These are phyloP conservation scores for Auriscalpium vulgare DNA, from an alignment of 768 basidiomycete genomes.

Conservation along the genomic window DNA sequence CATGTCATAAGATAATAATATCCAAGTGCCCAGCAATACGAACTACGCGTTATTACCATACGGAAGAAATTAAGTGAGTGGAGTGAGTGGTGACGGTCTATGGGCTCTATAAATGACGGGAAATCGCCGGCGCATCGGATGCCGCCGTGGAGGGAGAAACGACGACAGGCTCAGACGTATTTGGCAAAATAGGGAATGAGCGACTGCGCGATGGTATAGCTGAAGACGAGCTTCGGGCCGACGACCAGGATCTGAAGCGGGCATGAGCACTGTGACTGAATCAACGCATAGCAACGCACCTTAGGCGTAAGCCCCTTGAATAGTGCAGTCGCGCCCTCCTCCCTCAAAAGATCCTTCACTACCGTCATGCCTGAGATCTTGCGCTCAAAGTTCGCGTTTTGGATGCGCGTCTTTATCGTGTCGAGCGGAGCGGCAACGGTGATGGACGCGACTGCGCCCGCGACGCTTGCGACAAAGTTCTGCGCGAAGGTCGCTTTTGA, in stretches of 20 bases:
- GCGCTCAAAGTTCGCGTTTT: slow-evolving; percentile 94
- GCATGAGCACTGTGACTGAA: no score
- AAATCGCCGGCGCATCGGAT: no score
- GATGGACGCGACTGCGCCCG: slow-evolving; percentile 92
- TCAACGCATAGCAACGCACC: slow-evolving; percentile 41
- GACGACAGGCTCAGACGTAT: no score
- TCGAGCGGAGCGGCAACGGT: slow-evolving; percentile 95
- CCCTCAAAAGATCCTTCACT: slow-evolving; percentile 75
- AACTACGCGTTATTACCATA: no score
- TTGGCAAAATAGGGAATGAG: slow-evolving; percentile 84
- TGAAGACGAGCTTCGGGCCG: slow-evolving; percentile 96
- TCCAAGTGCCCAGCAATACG: no score
- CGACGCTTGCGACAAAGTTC: slow-evolving; percentile 94
- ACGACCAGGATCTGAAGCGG: slow-evolving; percentile 77
- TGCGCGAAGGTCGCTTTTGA: slow-evolving; percentile 93
- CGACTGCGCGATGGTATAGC: slow-evolving; percentile 93
- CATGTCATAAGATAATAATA: no score
- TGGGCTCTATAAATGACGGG: no score
- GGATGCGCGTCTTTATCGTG: slow-evolving; percentile 94
- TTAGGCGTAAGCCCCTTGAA: slow-evolving; percentile 98
- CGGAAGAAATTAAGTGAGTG: no score
- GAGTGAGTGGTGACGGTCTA: no score
- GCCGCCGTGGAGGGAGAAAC: no score
- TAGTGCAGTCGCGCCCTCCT: slow-evolving; percentile 78
- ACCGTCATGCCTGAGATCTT: slow-evolving; percentile 77